Evolutionary conservation across 331 rosid species (phyloP).

Genomic region (Arachis monticola): DNA sequence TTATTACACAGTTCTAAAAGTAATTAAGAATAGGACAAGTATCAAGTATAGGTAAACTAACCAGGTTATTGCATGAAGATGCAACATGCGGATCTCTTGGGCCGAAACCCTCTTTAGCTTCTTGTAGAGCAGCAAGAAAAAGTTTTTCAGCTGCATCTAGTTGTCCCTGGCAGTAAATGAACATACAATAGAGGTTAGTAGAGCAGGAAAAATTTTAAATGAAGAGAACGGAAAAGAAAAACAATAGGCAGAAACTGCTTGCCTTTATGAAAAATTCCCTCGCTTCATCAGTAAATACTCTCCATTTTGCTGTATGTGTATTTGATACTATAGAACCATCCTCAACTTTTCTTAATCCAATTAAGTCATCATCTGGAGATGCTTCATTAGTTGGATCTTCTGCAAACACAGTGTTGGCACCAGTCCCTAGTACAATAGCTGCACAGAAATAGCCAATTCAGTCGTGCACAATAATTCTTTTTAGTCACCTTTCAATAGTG

Average conservation of each 20-base stretch:
- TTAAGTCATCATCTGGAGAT: conserved; percentile 44
- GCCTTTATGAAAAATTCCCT: conserved; percentile 76
- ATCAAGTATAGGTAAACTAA: conserved; percentile 43
- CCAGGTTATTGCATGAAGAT: conserved; percentile 94
- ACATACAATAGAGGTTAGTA: conserved; percentile 7
- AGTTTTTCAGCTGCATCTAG: conserved; percentile 75
- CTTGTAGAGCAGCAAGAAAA: conserved; percentile 75
- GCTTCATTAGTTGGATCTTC: conserved; percentile 55
- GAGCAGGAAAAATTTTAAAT: neutral
- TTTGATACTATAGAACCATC: conserved; percentile 82
- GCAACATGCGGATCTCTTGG: conserved; percentile 91
- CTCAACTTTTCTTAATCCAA: conserved; percentile 68
- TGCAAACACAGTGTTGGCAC: conserved; percentile 69
- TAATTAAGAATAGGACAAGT: conserved; percentile 33
- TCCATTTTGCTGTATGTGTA: conserved; percentile 90
- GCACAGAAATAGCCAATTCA: conserved; percentile 40
- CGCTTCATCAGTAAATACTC: conserved; percentile 83
- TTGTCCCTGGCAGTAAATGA: conserved; percentile 63
- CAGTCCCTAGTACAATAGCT: conserved; percentile 66
- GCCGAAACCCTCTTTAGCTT: conserved; percentile 96
- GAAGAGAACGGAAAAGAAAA: conserved; percentile 25
- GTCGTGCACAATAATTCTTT: conserved; percentile 14
- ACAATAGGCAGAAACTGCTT: conserved; percentile 42
- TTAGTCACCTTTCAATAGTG: neutral
- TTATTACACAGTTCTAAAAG: conserved; percentile 25